Evolutionary conservation across 192 early-diverging fungal genomes (phyloP).

Genomic region (Funneliformis geosporum): DNA sequence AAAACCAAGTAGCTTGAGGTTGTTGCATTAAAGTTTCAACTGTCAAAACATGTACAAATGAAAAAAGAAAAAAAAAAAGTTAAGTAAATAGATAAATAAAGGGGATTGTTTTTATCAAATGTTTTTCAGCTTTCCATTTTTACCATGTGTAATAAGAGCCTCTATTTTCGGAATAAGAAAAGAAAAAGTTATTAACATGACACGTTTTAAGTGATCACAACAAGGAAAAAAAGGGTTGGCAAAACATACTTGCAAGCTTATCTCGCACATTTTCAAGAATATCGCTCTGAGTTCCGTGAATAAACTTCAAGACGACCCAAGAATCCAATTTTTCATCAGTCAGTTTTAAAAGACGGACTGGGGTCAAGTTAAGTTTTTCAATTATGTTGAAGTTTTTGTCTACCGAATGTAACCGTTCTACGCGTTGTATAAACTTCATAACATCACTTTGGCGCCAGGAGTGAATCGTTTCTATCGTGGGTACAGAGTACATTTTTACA

Average conservation of each 20-base stretch:
- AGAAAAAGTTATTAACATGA: background rate
- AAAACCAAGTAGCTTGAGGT: background rate
- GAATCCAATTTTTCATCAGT: background rate
- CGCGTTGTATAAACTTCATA: conserved; percentile 10
- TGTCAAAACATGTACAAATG: background rate
- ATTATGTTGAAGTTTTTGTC: background rate
- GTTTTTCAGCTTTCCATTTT: background rate
- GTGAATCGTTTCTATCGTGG: background rate
- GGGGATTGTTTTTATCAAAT: background rate
- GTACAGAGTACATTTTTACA: background rate
- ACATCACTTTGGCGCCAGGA: background rate
- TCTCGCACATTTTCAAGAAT: background rate
- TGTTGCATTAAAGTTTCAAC: background rate
- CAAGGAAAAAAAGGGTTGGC: background rate
- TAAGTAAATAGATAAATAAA: background rate
- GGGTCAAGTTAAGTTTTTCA: background rate
- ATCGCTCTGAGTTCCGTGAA: background rate
- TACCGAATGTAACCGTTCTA: background rate
- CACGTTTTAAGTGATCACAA: background rate
- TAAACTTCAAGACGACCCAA: background rate
- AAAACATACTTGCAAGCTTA: background rate
- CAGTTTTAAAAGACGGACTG: background rate
- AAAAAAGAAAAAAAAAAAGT: too few species aligned
- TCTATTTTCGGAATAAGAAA: too few species aligned
- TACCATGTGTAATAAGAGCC: background rate